Evolutionary conservation across 2,329 filamentous ascomycete genomes (phyloP).

Genomic region (Colletotrichum orchidophilum): DNA sequence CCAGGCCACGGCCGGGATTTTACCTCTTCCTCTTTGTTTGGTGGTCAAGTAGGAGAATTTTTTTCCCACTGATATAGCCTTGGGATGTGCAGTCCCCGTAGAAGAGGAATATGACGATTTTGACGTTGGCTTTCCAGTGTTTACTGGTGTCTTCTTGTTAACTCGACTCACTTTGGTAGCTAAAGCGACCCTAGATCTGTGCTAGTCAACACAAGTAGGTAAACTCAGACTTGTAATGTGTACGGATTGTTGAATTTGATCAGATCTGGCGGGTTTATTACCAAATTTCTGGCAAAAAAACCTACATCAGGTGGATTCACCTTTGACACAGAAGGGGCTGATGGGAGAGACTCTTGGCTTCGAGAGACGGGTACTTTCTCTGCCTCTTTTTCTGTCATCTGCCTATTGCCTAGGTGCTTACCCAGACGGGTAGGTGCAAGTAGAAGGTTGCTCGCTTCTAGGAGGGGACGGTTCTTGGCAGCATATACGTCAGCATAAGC

Average conservation of each 20-base stretch:
- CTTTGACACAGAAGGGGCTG: no score
- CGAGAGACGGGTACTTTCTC: neutral
- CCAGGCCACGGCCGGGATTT: constrained; percentile 18
- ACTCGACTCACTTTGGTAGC: neutral
- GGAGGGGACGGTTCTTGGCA: neutral
- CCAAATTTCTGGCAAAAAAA: no score
- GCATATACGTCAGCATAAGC: neutral
- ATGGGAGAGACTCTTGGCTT: neutral
- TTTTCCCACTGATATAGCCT: neutral
- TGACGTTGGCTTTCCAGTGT: neutral
- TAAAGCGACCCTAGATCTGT: neutral
- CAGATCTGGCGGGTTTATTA: no score
- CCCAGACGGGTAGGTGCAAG: neutral
- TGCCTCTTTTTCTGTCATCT: neutral
- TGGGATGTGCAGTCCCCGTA: neutral
- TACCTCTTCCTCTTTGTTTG: neutral
- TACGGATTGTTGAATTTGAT: no score
- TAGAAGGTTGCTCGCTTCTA: neutral
- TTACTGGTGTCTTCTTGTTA: neutral
- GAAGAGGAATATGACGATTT: constrained; percentile 16
- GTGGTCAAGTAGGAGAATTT: neutral
- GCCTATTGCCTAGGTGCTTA: neutral
- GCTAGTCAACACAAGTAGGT: neutral
- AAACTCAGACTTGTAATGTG: no score
- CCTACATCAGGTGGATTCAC: no score